Conservation (phyloP, 2,329 filamentous ascomycete genomes). For the Arthrobotrys sphaeroides region DNA sequence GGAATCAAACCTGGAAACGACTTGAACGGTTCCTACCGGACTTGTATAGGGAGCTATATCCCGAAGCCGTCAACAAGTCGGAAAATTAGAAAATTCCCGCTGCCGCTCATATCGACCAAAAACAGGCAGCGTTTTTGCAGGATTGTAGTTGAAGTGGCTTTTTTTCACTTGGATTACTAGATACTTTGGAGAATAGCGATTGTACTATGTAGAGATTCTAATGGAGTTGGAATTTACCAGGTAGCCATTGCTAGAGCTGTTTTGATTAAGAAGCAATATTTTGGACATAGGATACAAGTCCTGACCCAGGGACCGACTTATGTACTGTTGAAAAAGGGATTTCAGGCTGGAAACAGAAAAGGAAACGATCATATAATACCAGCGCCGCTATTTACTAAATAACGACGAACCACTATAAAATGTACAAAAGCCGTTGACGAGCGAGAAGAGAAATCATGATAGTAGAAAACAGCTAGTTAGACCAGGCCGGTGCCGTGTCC, state of each 20-base stretch:
- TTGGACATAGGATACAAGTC: no score
- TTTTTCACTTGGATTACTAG: neutral
- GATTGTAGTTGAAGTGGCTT: no score
- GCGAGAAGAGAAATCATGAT: neutral
- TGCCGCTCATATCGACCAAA: no score
- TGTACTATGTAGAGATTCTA: conserved; percentile 15
- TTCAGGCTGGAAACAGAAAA: conserved; percentile 2
- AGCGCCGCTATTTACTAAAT: neutral
- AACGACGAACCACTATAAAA: neutral
- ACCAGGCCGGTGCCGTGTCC: no score
- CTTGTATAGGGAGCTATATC: conserved; percentile 53
- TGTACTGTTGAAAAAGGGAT: neutral
- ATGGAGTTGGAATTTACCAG: conserved; percentile 14
- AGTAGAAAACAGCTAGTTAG: conserved; percentile 15
- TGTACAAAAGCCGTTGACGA: neutral
- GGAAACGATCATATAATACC: neutral
- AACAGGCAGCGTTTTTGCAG: no score
- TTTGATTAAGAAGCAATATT: neutral
- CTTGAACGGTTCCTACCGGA: conserved; percentile 58
- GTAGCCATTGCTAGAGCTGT: neutral
- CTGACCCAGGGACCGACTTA: no score
- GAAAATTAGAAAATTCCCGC: conserved; percentile 8
- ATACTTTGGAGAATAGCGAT: neutral
- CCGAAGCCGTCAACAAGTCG: conserved; percentile 5
- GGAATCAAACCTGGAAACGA: conserved; percentile 58